Evolutionary conservation across 1,284 basidiomycete species (phyloP), one percentile per base, ranked within the genome.

Genomic region (Cryptococcus amylolentus): DNA sequence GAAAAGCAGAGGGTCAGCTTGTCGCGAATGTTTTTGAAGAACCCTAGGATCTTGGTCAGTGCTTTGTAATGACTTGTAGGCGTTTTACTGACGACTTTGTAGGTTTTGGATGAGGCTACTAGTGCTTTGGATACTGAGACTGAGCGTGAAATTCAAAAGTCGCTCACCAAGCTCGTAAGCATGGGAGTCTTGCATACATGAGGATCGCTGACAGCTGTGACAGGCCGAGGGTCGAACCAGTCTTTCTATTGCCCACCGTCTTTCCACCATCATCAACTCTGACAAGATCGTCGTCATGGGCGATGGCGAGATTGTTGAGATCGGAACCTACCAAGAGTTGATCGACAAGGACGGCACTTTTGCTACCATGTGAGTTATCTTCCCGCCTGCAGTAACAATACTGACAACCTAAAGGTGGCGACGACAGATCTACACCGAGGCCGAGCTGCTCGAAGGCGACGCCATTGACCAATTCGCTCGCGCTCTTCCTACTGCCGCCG

Each of bases 31-130:
- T 79, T 98, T 68, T 78, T 98, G 52, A 98, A 98, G 79, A 88
- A 96, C 70, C 92, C 95, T 0, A 86, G 87, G 5, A 96, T 98
- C 66, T 71, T 98, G 64, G 73, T 70, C 49, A 44, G 31, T 35
- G 43, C 8, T 40, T 38, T 27, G 37, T 12, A 38, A 7, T 12
- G n/a, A 23, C 13, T 6, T 26, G 18, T 28, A 18, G 38, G 18
- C 6, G 49, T 3, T 18, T 14, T 18, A 6, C 46, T 40, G 43
- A 40, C 10, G n/a, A 23, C 20, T 18, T 14, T 0, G 16, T 47
- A 70, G 68, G 95, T 98, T 78, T 94, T 98, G 66, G 95, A 98
- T 70, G 95, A 98, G 79, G 95, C 96, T 85, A 98, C 96, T 0
- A 94, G 91, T 0, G 92, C 95, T 0, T 79, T 98, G 56, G 96